Evolutionary conservation across 2,329 filamentous ascomycete genomes (phyloP).

Genomic region (Trichoderma atrobrunneum): DNA sequence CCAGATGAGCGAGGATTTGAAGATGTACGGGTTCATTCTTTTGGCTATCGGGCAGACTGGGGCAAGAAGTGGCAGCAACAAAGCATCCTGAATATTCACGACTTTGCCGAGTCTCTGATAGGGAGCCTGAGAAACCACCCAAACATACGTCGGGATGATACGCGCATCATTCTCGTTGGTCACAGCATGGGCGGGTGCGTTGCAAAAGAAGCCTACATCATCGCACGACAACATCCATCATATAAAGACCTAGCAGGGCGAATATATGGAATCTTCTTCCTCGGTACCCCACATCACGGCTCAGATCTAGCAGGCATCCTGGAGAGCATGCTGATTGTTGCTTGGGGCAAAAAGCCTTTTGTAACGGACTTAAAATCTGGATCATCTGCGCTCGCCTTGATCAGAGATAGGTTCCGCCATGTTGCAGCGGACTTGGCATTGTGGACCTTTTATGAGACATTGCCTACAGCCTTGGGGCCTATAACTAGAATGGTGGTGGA

Average conservation of each 20-base stretch:
- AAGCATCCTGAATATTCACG: constrained; percentile 9
- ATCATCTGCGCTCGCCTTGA: neutral
- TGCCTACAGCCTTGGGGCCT: neutral
- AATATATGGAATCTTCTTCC: constrained; percentile 18
- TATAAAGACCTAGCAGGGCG: constrained; percentile 9
- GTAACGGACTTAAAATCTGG: neutral
- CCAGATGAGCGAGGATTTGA: constrained; percentile 7
- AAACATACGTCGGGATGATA: neutral
- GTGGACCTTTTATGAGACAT: constrained; percentile 17
- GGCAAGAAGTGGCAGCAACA: neutral
- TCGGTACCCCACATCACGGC: constrained; percentile 18
- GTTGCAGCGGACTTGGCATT: neutral
- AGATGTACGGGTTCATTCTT: constrained; percentile 15
- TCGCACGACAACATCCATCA: constrained; percentile 8
- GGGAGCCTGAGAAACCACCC: constrained; percentile 2
- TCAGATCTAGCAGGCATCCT: constrained; percentile 3
- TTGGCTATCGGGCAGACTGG: constrained; percentile 15
- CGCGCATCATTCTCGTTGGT: constrained; percentile 7
- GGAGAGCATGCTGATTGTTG: neutral
- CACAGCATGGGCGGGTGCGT: constrained; percentile 19
- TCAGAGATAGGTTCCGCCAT: constrained; percentile 14
- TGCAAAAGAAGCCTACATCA: constrained; percentile 15
- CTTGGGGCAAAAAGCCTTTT: constrained; percentile 11
- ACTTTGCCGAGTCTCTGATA: constrained; percentile 12
- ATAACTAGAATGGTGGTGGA: constrained; percentile 3